Percentiles rank a stretch among this genome's conserved stretches.
phyloP scores from a whole-genome alignment of 2,329 filamentous ascomycete species.

The Graphilbum sp. region DNA sequence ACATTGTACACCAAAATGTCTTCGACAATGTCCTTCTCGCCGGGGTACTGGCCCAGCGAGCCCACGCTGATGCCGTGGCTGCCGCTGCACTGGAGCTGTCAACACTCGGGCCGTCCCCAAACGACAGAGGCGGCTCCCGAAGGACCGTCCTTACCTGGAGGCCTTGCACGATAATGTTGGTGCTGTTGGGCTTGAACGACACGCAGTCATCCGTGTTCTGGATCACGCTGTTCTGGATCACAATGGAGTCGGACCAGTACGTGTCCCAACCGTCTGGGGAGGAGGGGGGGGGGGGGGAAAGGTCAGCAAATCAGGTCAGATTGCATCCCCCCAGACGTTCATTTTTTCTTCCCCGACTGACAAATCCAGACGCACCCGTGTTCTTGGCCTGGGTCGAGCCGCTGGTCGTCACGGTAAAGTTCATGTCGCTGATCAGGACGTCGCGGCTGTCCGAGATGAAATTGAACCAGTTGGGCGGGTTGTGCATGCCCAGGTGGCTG shows the following conservation, averaged over 20 bases:
- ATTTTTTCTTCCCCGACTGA: no score
- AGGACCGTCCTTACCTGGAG: slow-evolving; percentile 18
- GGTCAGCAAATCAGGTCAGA: no score
- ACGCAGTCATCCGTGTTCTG: slow-evolving; percentile 50
- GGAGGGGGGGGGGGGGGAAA: no score
- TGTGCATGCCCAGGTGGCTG: slow-evolving; percentile 38
- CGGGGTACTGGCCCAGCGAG: slow-evolving; percentile 40
- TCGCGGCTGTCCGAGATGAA: slow-evolving; percentile 44
- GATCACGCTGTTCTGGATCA: slow-evolving; percentile 34
- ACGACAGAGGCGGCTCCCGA: no score
- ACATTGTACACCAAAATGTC: slow-evolving; percentile 36
- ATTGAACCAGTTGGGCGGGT: slow-evolving; percentile 41
- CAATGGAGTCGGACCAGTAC: slow-evolving; percentile 30
- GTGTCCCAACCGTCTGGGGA: slow-evolving; percentile 46
- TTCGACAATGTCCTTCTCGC: slow-evolving; percentile 40
- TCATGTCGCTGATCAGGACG: slow-evolving; percentile 43
- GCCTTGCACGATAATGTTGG: slow-evolving; percentile 41
- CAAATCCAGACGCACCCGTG: not conserved
- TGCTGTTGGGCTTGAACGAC: slow-evolving; percentile 46
- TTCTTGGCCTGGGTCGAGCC: slow-evolving; percentile 39
- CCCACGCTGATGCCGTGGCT: slow-evolving; percentile 47
- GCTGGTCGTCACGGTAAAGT: slow-evolving; percentile 36
- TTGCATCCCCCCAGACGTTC: no score
- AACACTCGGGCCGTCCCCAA: no score
- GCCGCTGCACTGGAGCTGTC: slow-evolving; percentile 37